phyloP scores from a whole-genome alignment of 805 yeast genomes.

The Kuraishia floccosa region DNA sequence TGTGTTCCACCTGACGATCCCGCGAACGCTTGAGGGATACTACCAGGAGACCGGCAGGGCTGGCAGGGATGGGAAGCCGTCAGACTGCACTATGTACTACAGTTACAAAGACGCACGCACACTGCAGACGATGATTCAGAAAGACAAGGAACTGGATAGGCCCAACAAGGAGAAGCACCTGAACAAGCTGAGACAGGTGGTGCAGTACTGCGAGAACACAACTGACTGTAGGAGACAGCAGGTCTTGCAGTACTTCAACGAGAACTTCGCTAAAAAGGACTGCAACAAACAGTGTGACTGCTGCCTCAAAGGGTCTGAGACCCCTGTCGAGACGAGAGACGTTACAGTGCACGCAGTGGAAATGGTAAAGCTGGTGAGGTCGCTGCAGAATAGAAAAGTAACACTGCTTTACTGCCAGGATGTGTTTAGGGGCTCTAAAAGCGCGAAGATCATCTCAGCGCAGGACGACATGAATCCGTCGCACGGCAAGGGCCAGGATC shows the following conservation, averaged over 20 bases:
- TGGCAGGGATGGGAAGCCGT: slow-evolving; percentile 83
- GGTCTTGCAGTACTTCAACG: slow-evolving; percentile 86
- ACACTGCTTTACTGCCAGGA: slow-evolving; percentile 79
- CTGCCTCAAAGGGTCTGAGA: slow-evolving; percentile 39
- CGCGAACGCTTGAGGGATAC: slow-evolving; percentile 89
- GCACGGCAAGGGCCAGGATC: slow-evolving; percentile 60
- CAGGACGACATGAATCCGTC: slow-evolving; percentile 51
- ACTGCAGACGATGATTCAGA: slow-evolving; percentile 64
- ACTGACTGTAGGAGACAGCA: slow-evolving; percentile 87
- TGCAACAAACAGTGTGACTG: slow-evolving; percentile 81
- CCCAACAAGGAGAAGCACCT: slow-evolving; percentile 67
- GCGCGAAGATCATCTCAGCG: slow-evolving; percentile 44
- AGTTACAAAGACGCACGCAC: slow-evolving; percentile 70
- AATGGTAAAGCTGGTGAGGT: slow-evolving; percentile 47
- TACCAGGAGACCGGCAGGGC: slow-evolving; percentile 99
- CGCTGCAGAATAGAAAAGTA: slow-evolving; percentile 46
- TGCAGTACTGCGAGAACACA: slow-evolving; percentile 83
- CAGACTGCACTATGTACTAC: slow-evolving; percentile 78
- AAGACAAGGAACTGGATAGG: slow-evolving; percentile 57
- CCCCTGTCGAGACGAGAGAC: slow-evolving; percentile 43
- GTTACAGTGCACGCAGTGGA: slow-evolving; percentile 53
- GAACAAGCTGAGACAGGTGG: slow-evolving; percentile 68
- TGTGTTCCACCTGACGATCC: slow-evolving; percentile 82
- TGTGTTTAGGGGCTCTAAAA: slow-evolving; percentile 62
- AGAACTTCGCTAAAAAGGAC: slow-evolving; percentile 50